Conservation (phyloP, 2,329 filamentous ascomycete genomes). For the Claviceps sorghi region DNA sequence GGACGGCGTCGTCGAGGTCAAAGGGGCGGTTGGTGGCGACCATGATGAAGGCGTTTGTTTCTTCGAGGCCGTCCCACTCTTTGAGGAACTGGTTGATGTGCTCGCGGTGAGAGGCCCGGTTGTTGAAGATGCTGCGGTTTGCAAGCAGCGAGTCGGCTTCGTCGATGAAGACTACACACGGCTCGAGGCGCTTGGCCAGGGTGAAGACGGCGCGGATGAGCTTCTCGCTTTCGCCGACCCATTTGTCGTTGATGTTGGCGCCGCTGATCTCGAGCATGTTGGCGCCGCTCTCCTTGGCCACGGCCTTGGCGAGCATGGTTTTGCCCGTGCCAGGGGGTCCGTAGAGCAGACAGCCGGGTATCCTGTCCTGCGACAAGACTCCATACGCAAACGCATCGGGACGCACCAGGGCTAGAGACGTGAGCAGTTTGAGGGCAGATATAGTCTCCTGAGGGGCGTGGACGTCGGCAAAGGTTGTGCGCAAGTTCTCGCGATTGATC, state of each 20-base stretch:
- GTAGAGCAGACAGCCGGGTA: conserved; percentile 77
- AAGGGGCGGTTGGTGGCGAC: conserved; percentile 93
- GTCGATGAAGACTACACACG: conserved; percentile 91
- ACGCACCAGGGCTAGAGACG: conserved; percentile 69
- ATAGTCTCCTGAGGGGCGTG: conserved; percentile 72
- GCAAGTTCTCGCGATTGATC: conserved; percentile 66
- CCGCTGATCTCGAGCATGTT: conserved; percentile 78
- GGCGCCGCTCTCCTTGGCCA: conserved; percentile 53
- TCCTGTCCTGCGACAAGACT: conserved; percentile 78
- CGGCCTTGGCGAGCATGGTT: conserved; percentile 53
- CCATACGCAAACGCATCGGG: conserved; percentile 96
- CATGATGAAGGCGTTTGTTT: conserved; percentile 87
- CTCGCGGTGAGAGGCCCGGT: conserved; percentile 63
- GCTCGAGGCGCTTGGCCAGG: conserved; percentile 77
- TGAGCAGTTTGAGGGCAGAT: conserved; percentile 76
- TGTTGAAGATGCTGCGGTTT: conserved; percentile 50
- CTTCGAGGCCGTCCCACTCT: conserved; percentile 86
- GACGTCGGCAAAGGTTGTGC: conserved; percentile 76
- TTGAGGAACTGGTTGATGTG: conserved; percentile 93
- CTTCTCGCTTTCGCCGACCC: conserved; percentile 91
- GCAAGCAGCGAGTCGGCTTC: conserved; percentile 90
- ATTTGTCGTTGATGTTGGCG: conserved; percentile 90
- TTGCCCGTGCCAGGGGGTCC: conserved; percentile 74
- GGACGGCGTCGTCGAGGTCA: conserved; percentile 78
- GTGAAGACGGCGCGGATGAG: conserved; percentile 86